A percentile compares a stretch with the other conserved stretches of the same genome.
Conservation (phyloP, 23 red algal genomes). For the Gracilaria domingensis region DNA sequence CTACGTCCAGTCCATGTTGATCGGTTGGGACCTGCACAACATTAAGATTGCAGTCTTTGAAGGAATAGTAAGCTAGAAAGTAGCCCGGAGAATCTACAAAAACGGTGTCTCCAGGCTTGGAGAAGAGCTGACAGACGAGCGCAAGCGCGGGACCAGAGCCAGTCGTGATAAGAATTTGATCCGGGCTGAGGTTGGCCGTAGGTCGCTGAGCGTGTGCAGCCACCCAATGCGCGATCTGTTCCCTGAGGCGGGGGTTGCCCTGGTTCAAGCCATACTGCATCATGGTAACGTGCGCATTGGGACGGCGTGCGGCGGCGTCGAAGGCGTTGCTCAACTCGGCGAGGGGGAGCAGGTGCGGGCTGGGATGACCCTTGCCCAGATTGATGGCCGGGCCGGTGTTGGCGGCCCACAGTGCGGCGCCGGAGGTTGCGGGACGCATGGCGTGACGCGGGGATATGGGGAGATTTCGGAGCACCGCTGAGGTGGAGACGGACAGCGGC, state of each 20-base stretch:
- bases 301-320: not conserved
- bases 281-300: constrained; percentile 41
- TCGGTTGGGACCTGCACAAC: constrained; percentile 67
- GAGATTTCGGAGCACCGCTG: too few species aligned
- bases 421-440: not conserved
- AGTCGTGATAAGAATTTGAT: constrained; percentile 83
- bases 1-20: constrained; percentile 81
- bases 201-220: not conserved
- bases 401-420: not conserved
- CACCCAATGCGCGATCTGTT: constrained; percentile 10
- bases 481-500: too few species aligned
- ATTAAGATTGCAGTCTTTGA: constrained; percentile 69
- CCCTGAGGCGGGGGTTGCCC: constrained; percentile 32
- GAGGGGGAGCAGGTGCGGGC: constrained; percentile 72
- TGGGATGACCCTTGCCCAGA: constrained; percentile 80
- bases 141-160: constrained; percentile 75
- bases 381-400: constrained; percentile 9
- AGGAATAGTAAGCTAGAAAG: constrained; percentile 84
- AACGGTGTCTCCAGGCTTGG: constrained; percentile 48
- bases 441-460: not conserved
- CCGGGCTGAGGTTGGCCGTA: not conserved
- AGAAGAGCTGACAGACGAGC: constrained; percentile 57
- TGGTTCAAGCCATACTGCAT: constrained; percentile 78
- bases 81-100: constrained; percentile 81
- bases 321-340: constrained; percentile 34